Evolutionary conservation across 495 filamentous ascomycete genomes (phyloP), one percentile per base, ranked within the genome.

Genomic region (Daldinia concentrica): DNA sequence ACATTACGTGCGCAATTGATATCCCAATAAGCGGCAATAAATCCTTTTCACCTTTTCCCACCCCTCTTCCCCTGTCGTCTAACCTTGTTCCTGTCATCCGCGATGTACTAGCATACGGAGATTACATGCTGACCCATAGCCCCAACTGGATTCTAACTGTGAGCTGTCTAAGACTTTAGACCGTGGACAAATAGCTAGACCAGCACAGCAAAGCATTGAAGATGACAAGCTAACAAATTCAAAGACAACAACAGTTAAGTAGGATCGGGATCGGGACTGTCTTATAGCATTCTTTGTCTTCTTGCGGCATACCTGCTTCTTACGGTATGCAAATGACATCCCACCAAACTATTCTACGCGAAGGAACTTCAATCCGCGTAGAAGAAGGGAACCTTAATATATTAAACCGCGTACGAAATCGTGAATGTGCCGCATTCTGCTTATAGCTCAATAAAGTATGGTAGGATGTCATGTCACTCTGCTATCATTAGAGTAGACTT

Each of bases 91-190:
- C 59, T 66, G 62, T 62, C 71, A 69, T 66, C 65, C 62, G 61
- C 71, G 65, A 69, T 73, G 71, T 61, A 73, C 71, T 54, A 69
- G 71, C 65, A 66, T 69, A 59, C 71, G 71, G 71, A 73, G 62
- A 73, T 73, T 73, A 73, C 70, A 51, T 48, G 66, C 62, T 69
- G 71, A 73, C 71, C 65, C 34, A 36, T 73, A 41, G 51, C 71
- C 65, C 66, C 55, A 72, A 67, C 61, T 54, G 45, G 57, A 64
- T 57, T 68, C 59, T 59, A 60, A 41, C 48, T 57, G 37, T 56
- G 54, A 58, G 12, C 48, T 73, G 71, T 73, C 71, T 73, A 65
- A 73, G 71, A 73, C 71, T 62, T 43, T 66, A 32, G 6, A 56
- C 27, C 56, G 48, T 34, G 56, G 52, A 65, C 50, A 27, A 68